Evolutionary conservation across 441 rosid species (phyloP).

Genomic region (Francoa sonchifolia): DNA sequence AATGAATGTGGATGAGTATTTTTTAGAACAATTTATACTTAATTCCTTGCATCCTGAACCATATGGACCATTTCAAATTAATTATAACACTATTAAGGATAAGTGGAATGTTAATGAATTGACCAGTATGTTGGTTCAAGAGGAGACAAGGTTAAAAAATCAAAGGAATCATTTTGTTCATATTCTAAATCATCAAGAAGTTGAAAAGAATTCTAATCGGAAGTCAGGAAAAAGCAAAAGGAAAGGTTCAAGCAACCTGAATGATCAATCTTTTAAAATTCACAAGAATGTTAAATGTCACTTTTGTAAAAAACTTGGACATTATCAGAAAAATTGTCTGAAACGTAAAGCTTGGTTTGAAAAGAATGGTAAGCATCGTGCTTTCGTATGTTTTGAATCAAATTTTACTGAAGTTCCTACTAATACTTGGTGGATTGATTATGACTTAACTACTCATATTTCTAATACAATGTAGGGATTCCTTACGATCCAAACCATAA

Average conservation of each 20-base stretch:
- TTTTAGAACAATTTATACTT: conserved; percentile 1
- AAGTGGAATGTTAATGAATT: conserved; percentile 5
- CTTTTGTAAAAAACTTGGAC: conserved; percentile 1
- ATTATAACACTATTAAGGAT: conserved; percentile 7
- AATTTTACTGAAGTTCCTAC: conserved; percentile 1
- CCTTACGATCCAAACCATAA: background rate
- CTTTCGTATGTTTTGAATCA: conserved; percentile 8
- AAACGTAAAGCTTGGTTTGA: conserved; percentile 2
- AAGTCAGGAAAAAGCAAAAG: no score
- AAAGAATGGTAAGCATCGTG: background rate
- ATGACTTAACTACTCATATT: background rate
- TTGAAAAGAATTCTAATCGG: no score
- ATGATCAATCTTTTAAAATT: no score
- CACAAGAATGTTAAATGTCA: background rate
- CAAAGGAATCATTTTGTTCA: background rate
- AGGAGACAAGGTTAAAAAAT: background rate
- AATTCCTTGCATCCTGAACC: conserved; percentile 6
- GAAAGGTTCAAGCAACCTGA: no score
- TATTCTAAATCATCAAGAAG: background rate
- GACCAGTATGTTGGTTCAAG: conserved; percentile 4
- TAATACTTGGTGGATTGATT: conserved; percentile 1
- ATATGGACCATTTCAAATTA: background rate
- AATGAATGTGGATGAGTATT: background rate
- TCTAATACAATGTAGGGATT: background rate
- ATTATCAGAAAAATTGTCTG: background rate